Percentiles rank a stretch among this genome's conserved stretches.
These are phyloP conservation scores for Populus trichocarpa DNA, from an alignment of 441 rosid species.

Conservation along the genomic window DNA sequence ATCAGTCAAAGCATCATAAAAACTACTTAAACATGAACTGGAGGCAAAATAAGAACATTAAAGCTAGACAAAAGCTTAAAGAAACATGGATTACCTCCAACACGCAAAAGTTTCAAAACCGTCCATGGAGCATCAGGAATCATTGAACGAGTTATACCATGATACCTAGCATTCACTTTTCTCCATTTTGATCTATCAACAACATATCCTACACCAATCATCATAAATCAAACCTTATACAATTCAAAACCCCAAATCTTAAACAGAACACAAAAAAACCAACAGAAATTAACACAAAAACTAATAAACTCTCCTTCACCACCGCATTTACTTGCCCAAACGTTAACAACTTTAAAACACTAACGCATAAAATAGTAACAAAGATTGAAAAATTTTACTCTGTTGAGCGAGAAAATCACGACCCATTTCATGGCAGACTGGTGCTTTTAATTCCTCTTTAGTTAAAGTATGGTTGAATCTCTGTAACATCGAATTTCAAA, in stretches of 20 bases:
- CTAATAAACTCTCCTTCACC: neutral
- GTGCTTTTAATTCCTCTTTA: conserved; percentile 18
- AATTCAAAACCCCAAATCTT: neutral
- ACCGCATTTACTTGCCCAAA: neutral
- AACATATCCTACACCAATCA: conserved; percentile 22
- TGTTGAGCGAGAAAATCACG: conserved; percentile 21
- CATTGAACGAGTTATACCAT: conserved; percentile 47
- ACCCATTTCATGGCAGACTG: conserved; percentile 13
- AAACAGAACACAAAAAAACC: neutral
- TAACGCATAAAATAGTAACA: neutral
- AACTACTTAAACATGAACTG: neutral
- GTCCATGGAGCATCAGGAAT: conserved; percentile 52
- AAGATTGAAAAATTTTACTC: conserved; percentile 23
- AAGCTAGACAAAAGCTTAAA: neutral
- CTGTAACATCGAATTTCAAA: conserved; percentile 19
- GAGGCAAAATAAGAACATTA: neutral
- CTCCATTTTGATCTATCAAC: conserved; percentile 67
- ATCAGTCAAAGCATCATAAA: conserved; percentile 1
- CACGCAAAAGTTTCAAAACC: conserved; percentile 53
- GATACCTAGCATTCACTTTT: conserved; percentile 41
- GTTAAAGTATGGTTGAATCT: conserved; percentile 39
- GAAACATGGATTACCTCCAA: conserved; percentile 36
- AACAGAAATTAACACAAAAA: neutral
- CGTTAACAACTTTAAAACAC: neutral
- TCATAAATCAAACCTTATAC: neutral